These are phyloP conservation scores for Leishmania turanica DNA, from an alignment of 208 protist genomes.

Conservation along the genomic window DNA sequence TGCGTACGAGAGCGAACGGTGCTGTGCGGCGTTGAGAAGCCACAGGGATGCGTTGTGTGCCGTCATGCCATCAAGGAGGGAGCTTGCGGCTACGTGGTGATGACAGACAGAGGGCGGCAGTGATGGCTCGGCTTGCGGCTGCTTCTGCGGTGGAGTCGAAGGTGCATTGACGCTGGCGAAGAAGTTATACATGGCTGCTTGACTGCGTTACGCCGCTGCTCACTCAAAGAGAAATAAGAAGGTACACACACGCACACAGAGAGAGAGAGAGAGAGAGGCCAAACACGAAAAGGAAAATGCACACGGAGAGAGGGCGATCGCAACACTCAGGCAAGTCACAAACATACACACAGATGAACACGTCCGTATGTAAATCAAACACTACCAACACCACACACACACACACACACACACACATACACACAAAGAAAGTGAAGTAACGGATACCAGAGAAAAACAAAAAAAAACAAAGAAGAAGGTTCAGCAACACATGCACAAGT, in stretches of 20 bases:
- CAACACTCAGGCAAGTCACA: no score
- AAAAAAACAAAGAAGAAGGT: neutral
- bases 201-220: neutral
- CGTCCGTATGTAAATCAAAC: neutral
- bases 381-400: neutral
- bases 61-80: neutral
- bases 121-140: neutral
- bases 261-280: neutral
- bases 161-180: neutral
- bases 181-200: neutral
- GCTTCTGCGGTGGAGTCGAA: neutral
- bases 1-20: neutral
- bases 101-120: neutral
- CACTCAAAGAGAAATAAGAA: constrained; percentile 1
- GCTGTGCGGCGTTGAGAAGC: neutral
- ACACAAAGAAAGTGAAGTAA: neutral
- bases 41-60: neutral
- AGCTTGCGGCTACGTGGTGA: neutral
- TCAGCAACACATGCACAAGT: neutral
- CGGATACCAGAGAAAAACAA: neutral
- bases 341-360: no score
- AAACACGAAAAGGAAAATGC: no score
- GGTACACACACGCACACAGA: neutral
- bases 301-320: no score
- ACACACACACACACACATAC: neutral